Conservation (phyloP, 2,329 filamentous ascomycete genomes). For the Aureobasidium sp. region DNA sequence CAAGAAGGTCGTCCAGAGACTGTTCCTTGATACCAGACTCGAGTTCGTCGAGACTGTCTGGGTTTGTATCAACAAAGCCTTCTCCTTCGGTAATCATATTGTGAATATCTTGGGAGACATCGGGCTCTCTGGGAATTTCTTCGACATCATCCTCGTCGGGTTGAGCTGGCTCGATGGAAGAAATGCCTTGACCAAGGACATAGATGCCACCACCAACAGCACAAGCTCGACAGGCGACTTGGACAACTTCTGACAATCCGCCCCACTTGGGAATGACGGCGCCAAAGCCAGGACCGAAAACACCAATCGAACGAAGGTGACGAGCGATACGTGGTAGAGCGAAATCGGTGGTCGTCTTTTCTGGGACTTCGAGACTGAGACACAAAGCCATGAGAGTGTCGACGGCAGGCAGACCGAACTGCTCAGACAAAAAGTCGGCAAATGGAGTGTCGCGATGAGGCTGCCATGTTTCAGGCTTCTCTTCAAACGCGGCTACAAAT, state of each 20-base stretch:
- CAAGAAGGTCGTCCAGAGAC: constrained; percentile 15
- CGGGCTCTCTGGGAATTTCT: constrained; percentile 8
- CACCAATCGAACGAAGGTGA: constrained; percentile 78
- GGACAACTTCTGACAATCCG: constrained; percentile 77
- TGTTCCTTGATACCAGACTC: constrained; percentile 14
- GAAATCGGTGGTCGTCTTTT: constrained; percentile 54
- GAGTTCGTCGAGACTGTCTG: constrained; percentile 11
- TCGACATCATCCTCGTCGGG: constrained; percentile 16
- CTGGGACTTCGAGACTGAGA: constrained; percentile 55
- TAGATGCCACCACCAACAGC: constrained; percentile 90
- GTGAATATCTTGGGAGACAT: constrained; percentile 7
- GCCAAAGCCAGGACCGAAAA: constrained; percentile 83
- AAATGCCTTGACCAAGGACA: constrained; percentile 67
- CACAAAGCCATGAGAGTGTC: constrained; percentile 64
- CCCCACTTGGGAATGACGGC: constrained; percentile 92
- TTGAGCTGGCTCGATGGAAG: constrained; percentile 26
- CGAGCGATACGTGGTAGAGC: constrained; percentile 68
- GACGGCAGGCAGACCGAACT: constrained; percentile 57
- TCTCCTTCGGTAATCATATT: constrained; percentile 6
- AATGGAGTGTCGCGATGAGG: constrained; percentile 50
- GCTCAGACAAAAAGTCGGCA: constrained; percentile 49
- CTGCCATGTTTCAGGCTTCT: constrained; percentile 54
- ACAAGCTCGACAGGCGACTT: constrained; percentile 83
- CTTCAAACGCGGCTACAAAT: constrained; percentile 69
- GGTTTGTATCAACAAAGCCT: constrained; percentile 2